Percentiles rank a stretch among this genome's conserved stretches.
phyloP scores from a whole-genome alignment of 192 early-diverging fungal genomes.

The Entomortierella parvispora region DNA sequence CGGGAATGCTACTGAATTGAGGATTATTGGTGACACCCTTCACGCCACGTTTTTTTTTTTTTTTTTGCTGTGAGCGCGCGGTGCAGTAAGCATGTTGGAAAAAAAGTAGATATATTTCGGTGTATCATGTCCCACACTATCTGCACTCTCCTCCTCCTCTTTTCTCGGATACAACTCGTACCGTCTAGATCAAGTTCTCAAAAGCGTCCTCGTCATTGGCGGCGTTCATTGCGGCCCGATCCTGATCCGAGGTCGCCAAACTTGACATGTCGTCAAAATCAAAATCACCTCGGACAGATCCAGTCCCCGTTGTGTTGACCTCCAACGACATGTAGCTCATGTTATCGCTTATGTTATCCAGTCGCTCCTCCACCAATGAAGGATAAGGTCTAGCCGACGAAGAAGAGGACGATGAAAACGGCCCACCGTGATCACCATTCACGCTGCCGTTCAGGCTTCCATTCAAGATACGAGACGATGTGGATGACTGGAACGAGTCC shows the following conservation, averaged over 20 bases:
- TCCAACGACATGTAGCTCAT: slow-evolving; percentile 77
- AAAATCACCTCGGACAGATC: slow-evolving; percentile 72
- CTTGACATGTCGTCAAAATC: slow-evolving; percentile 65
- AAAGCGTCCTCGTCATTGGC: slow-evolving; percentile 39
- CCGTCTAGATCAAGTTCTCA: slow-evolving; percentile 34
- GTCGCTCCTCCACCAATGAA: slow-evolving; percentile 48
- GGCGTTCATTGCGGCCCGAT: slow-evolving; percentile 43
- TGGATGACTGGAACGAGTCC: slow-evolving; percentile 1
- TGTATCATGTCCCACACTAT: too few relatives aligned
- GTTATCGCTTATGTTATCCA: slow-evolving; percentile 60
- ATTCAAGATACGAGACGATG: slow-evolving; percentile 9
- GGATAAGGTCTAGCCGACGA: slow-evolving; percentile 15
- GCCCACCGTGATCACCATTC: slow-evolving; percentile 2
- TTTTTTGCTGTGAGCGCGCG: too few relatives aligned
- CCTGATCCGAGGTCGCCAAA: slow-evolving; percentile 52
- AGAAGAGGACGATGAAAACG: slow-evolving; percentile 8
- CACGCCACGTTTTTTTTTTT: too few relatives aligned
- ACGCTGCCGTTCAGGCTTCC: slow-evolving; percentile 19
- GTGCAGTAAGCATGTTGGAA: too few relatives aligned
- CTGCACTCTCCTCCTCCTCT: not conserved
- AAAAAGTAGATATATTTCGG: too few relatives aligned
- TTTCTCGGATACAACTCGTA: too few relatives aligned
- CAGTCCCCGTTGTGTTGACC: slow-evolving; percentile 85
- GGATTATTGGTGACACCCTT: too few relatives aligned
- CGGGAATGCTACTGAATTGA: too few relatives aligned